phyloP scores from a whole-genome alignment of 768 basidiomycete genomes.

The Fomitopsis pulvina region DNA sequence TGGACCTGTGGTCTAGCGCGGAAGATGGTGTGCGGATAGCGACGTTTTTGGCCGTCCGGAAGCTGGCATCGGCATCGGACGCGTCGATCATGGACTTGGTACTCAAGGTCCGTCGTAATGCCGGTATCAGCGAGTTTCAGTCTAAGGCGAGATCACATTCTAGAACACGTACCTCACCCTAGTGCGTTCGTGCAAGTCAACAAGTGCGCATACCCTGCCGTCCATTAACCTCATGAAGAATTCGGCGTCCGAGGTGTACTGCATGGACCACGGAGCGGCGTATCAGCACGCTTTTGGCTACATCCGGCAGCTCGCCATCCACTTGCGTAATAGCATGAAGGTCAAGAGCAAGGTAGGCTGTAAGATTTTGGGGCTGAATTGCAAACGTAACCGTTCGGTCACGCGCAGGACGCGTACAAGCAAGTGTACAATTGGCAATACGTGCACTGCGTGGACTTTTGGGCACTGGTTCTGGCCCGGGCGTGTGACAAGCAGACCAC shows the following conservation, averaged over 20 bases:
- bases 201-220: constrained; percentile 81
- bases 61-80: constrained; percentile 70
- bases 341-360: constrained; percentile 66
- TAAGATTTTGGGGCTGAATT: neutral
- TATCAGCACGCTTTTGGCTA: constrained; percentile 97
- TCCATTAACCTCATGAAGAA: constrained; percentile 97
- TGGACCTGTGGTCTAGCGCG: constrained; percentile 79
- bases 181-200: constrained; percentile 78
- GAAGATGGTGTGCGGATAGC: constrained; percentile 79
- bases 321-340: constrained; percentile 88
- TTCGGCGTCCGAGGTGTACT: constrained; percentile 89
- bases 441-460: constrained; percentile 93
- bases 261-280: constrained; percentile 59
- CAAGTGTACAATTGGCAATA: constrained; percentile 99
- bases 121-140: neutral
- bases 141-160: neutral
- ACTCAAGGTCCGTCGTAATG: constrained; percentile 57
- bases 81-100: constrained; percentile 78
- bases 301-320: constrained; percentile 91
- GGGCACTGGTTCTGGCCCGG: constrained; percentile 81
- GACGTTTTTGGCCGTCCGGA: constrained; percentile 79
- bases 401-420: constrained; percentile 74
- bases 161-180: constrained; percentile 88
- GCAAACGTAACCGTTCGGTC: constrained; percentile 7
- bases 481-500: constrained; percentile 64